Conservation (phyloP, 2,329 filamentous ascomycete genomes). For the Aureobasidium sp. region DNA sequence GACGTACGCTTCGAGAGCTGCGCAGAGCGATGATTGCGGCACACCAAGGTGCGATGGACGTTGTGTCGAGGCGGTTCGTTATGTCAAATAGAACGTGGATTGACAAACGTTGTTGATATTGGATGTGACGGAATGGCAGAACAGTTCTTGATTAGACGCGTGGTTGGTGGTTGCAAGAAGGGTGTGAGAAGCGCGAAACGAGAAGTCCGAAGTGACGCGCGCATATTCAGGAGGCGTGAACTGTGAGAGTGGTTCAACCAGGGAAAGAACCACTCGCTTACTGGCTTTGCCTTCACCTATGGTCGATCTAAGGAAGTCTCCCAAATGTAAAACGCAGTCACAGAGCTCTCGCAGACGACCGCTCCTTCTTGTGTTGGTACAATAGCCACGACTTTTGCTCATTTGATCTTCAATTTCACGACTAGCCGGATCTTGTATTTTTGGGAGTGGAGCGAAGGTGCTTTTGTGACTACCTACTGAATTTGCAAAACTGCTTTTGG, state of each 20-base stretch:
- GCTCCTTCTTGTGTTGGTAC: neutral
- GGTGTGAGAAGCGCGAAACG: neutral
- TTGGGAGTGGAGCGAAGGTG: neutral
- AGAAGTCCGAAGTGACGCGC: neutral
- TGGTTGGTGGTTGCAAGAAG: neutral
- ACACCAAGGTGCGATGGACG: too few relatives aligned
- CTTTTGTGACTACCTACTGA: conserved; percentile 2
- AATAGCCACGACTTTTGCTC: neutral
- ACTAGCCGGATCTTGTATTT: neutral
- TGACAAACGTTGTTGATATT: neutral
- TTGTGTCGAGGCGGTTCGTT: too few relatives aligned
- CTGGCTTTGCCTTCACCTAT: neutral
- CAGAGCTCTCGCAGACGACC: neutral
- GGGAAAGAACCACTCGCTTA: neutral
- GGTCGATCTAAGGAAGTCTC: too few relatives aligned
- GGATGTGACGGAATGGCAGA: neutral
- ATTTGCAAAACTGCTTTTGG: neutral
- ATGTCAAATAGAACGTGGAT: too few relatives aligned
- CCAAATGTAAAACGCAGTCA: neutral
- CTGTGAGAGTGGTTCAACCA: neutral
- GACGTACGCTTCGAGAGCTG: neutral
- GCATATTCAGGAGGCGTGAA: neutral
- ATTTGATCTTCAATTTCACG: neutral
- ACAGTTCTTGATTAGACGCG: neutral
- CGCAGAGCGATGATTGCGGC: neutral